Percentiles rank a stretch among this genome's conserved stretches.
Conservation (phyloP, 75 land plant species). For the Picea sitchensis region DNA sequence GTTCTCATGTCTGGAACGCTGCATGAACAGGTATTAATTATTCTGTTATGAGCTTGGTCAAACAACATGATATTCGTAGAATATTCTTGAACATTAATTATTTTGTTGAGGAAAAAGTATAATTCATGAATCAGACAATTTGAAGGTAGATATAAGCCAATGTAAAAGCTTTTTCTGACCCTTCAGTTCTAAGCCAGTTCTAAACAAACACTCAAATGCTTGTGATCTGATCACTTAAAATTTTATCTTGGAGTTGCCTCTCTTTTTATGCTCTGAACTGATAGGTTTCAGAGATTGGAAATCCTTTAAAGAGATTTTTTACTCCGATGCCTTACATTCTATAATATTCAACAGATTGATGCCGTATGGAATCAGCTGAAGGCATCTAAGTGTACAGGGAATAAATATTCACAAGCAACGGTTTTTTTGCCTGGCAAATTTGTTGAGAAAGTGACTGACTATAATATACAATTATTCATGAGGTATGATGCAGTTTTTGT, state of each 20-base stretch:
- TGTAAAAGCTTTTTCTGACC: no score
- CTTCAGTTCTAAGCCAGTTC: no score
- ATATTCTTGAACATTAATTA: background rate
- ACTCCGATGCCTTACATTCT: background rate
- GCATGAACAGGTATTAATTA: background rate
- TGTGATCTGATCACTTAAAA: background rate
- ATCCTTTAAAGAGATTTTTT: background rate
- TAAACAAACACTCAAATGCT: background rate
- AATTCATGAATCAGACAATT: background rate
- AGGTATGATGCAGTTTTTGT: background rate
- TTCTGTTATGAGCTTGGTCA: background rate
- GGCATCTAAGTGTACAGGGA: background rate
- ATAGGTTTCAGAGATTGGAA: background rate
- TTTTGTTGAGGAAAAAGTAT: background rate
- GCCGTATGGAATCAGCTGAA: background rate
- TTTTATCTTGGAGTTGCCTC: background rate
- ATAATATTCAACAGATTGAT: background rate
- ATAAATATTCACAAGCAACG: background rate
- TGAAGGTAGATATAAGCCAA: no score
- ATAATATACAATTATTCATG: background rate
- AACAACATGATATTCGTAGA: background rate
- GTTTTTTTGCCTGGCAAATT: slow-evolving; percentile 5
- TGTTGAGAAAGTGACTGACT: slow-evolving; percentile 2
- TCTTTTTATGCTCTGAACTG: background rate
- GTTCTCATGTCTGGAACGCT: background rate